phyloP scores from a whole-genome alignment of 306 rosid genomes.

The Pyrus betulifolia region DNA sequence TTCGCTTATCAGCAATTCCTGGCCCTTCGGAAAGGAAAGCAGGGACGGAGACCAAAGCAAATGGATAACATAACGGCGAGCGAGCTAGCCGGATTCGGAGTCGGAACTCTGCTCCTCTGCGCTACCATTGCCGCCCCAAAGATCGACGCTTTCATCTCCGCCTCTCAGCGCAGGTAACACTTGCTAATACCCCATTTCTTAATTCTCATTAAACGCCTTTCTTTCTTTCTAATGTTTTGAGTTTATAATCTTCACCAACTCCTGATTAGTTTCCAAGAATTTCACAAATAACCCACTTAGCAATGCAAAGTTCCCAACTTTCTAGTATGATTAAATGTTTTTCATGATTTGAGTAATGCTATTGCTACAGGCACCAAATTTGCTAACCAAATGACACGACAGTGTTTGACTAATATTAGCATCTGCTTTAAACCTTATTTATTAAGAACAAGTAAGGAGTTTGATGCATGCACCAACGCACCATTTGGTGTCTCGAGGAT shows the following conservation, averaged over 20 bases:
- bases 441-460: neutral
- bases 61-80: constrained; percentile 83
- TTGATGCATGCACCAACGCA: neutral
- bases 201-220: neutral
- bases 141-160: constrained; percentile 73
- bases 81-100: constrained; percentile 78
- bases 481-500: neutral
- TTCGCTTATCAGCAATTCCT: neutral
- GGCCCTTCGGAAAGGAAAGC: neutral
- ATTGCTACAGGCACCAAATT: too few relatives aligned
- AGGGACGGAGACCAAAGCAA: neutral
- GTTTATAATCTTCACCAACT: neutral
- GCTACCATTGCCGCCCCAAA: constrained; percentile 84
- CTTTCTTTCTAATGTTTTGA: neutral
- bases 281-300: neutral
- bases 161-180: constrained; percentile 67
- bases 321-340: neutral
- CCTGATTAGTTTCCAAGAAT: neutral
- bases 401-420: too few relatives aligned
- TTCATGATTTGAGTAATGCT: too few relatives aligned
- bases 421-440: neutral
- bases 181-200: neutral
- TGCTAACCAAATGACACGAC: neutral
- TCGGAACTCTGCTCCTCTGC: constrained; percentile 65
- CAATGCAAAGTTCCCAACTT: neutral